These are phyloP conservation scores for Pezicula rhizophila DNA, from an alignment of 2,329 filamentous ascomycete species.

Conservation along the genomic window DNA sequence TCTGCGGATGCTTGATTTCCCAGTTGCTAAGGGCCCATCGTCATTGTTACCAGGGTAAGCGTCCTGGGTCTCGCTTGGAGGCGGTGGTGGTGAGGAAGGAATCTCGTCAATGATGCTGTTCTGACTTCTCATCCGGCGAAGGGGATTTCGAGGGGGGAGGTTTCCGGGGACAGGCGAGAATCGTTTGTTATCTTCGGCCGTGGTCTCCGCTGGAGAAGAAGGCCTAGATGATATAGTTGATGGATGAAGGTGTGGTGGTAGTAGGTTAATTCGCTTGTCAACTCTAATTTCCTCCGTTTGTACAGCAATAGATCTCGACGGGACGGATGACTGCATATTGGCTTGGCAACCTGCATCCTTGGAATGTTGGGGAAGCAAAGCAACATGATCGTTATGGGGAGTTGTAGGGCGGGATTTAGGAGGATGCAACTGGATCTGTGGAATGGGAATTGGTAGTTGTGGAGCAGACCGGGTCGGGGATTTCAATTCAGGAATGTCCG, in stretches of 20 bases:
- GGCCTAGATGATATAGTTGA: slow-evolving; percentile 64
- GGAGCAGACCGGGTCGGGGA: slow-evolving; percentile 20
- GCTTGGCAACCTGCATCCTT: slow-evolving; percentile 84
- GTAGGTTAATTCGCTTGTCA: slow-evolving; percentile 67
- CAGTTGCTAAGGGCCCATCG: slow-evolving; percentile 60
- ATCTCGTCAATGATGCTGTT: slow-evolving; percentile 39
- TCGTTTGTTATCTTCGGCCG: slow-evolving; percentile 27
- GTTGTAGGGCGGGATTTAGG: slow-evolving; percentile 79
- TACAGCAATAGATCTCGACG: slow-evolving; percentile 40
- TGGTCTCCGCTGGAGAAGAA: slow-evolving; percentile 40
- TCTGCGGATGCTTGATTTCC: slow-evolving; percentile 52
- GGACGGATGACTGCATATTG: slow-evolving; percentile 40
- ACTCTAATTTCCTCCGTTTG: slow-evolving; percentile 91
- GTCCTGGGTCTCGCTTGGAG: slow-evolving; percentile 45
- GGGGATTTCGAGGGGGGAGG: slow-evolving; percentile 53
- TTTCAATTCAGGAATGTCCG: slow-evolving; percentile 31
- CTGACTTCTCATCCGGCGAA: slow-evolving; percentile 42
- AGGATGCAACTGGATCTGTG: slow-evolving; percentile 86
- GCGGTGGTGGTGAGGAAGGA: slow-evolving; percentile 41
- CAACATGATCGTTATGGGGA: slow-evolving; percentile 50
- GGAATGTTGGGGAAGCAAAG: slow-evolving; percentile 70
- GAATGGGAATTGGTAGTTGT: slow-evolving; percentile 52
- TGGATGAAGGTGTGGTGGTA: slow-evolving; percentile 74
- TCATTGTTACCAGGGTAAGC: slow-evolving; percentile 76
- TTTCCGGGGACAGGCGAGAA: slow-evolving; percentile 48